Evolutionary conservation across 75 land plant genomes (phyloP), one percentile per base, ranked within the genome.

Genomic region (Ceratopteris richardii): DNA sequence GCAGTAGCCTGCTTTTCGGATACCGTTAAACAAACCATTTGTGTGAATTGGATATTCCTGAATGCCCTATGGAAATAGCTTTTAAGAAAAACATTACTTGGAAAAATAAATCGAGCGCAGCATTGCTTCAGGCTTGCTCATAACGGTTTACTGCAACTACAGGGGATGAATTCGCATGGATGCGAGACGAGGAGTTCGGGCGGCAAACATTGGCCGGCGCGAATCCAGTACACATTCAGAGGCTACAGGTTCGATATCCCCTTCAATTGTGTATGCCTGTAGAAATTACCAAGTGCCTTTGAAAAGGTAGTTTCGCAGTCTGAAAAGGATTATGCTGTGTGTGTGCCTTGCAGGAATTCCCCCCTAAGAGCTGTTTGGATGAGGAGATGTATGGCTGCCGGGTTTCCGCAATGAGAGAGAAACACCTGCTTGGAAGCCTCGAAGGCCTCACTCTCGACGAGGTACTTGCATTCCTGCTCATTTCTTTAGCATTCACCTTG

Each of bases 141-240:
- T n/a, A n/a, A n/a, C n/a, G n/a, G n/a, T n/a, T n/a, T n/a, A n/a
- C n/a, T 2, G n/a, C 31, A 2, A 44, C 31, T 51, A 71, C 81
- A 90, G 96, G 63, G 74, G 88, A 90, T 70, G 80, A 73, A 41
- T 77, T 58, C 44, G 92, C 85, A 5, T 90, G 96, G 96, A 23
- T 82, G 23, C 57, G 90, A 31, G 95, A 89, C 53, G 88, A 81
- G 19, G 95, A 89, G 61, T 89, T 89, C 59, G 90, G 79, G 27
- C 79, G 95, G 5, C 95, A 89, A 65, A 56, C 70, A 4, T n/a
- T 89, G 5, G 83, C 90, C 3, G 95, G 95, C 6, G 54, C 85
- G 1, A 86, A 90, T 44, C 96, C 96, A 3, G 77, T 80, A 13
- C 66, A 39, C 68, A 86, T 90, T 57, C 74, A 83, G 54, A 62